Conservation (phyloP, 1,284 basidiomycete species). For the Cystobasidiaceae sp. region DNA sequence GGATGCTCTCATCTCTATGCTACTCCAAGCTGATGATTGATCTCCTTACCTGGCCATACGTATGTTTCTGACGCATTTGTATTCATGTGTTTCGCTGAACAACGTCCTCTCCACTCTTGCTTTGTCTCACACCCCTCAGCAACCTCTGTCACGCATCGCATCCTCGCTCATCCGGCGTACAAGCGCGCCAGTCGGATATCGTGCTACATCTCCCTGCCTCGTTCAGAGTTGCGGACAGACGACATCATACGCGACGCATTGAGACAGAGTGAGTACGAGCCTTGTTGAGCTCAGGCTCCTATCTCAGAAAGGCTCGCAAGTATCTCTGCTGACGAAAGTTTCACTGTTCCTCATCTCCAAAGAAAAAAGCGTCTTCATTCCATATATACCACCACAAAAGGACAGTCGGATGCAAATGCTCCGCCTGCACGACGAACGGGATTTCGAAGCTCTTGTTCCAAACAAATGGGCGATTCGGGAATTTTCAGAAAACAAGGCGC, state of each 20-base stretch:
- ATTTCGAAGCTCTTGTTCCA: constrained; percentile 43
- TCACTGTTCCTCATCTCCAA: background rate
- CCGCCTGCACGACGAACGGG: constrained; percentile 39
- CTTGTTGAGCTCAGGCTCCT: too few relatives aligned
- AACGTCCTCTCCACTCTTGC: too few relatives aligned
- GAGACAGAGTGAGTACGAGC: constrained; percentile 35
- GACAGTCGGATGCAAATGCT: constrained; percentile 48
- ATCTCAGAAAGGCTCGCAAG: too few relatives aligned
- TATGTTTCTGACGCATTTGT: background rate
- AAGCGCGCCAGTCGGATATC: constrained; percentile 41
- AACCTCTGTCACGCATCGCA: constrained; percentile 38
- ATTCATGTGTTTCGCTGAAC: too few relatives aligned
- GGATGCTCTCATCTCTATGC: too few relatives aligned
- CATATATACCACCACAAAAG: constrained; percentile 45
- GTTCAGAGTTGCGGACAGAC: constrained; percentile 47
- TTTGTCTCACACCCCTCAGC: too few relatives aligned
- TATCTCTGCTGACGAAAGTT: background rate
- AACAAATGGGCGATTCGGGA: constrained; percentile 49
- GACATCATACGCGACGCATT: constrained; percentile 45
- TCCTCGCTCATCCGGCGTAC: constrained; percentile 44
- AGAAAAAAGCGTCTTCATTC: constrained; percentile 47
- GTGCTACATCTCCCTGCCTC: constrained; percentile 47
- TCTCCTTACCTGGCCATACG: background rate
- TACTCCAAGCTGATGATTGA: too few relatives aligned
- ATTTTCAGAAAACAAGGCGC: constrained; percentile 36